These are phyloP conservation scores for Phoma sp. DNA, from an alignment of 2,329 filamentous ascomycete species.

Conservation along the genomic window DNA sequence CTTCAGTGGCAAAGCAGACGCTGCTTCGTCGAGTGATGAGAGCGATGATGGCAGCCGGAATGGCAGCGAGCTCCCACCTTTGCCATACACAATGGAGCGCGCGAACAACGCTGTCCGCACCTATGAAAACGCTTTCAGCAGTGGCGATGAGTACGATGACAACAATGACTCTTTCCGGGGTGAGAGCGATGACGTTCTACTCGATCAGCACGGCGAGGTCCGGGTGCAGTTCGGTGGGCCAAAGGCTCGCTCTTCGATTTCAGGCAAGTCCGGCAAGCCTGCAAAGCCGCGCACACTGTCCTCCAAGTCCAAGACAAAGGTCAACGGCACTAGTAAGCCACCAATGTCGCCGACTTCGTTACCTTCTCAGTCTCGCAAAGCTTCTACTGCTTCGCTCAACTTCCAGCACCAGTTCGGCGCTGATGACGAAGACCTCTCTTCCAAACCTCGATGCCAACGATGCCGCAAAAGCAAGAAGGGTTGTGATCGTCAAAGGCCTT, in stretches of 20 bases:
- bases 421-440: constrained; percentile 89
- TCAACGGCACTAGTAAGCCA: constrained; percentile 47
- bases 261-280: constrained; percentile 49
- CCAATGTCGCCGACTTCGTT: constrained; percentile 66
- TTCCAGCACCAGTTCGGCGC: constrained; percentile 66
- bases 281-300: constrained; percentile 51
- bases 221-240: constrained; percentile 52
- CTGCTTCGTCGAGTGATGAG: constrained; percentile 53
- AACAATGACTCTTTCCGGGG: constrained; percentile 61
- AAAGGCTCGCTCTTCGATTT: constrained; percentile 46
- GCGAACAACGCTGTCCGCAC: constrained; percentile 49
- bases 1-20: constrained; percentile 87
- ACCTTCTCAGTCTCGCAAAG: constrained; percentile 73
- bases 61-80: constrained; percentile 51
- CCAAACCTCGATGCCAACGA: constrained; percentile 94
- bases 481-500: constrained; percentile 94
- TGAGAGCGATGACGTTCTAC: constrained; percentile 57
- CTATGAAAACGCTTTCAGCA: constrained; percentile 59
- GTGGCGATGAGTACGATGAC: constrained; percentile 65
- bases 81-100: constrained; percentile 37
- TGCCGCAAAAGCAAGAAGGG: constrained; percentile 99
- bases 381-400: constrained; percentile 72
- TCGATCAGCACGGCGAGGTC: constrained; percentile 43
- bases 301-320: constrained; percentile 58
- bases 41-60: constrained; percentile 78